phyloP scores from a whole-genome alignment of 192 early-diverging fungal genomes.

The Chytriomyces sp. region DNA sequence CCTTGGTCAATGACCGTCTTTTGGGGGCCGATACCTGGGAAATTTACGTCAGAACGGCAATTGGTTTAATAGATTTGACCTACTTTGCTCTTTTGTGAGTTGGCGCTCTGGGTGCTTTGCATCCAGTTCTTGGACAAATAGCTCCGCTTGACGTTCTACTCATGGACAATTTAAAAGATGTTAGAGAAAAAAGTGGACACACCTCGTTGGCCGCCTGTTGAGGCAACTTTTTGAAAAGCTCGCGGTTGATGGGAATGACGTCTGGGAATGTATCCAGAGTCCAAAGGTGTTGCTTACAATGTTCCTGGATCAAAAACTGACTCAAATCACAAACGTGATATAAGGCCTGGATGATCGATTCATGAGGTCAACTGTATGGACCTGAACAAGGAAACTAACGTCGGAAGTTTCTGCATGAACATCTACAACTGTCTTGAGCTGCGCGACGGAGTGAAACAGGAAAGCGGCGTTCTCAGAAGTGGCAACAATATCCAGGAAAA shows the following conservation, averaged over 20 bases:
- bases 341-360: conserved; percentile 36
- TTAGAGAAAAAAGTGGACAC: conserved; percentile 12
- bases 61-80: background rate
- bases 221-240: conserved; percentile 65
- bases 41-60: background rate
- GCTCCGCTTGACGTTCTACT: conserved; percentile 37
- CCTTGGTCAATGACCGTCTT: background rate
- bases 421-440: conserved; percentile 79
- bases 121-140: conserved; percentile 38
- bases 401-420: conserved; percentile 42
- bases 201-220: conserved; percentile 32
- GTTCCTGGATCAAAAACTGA: conserved; percentile 77
- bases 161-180: background rate
- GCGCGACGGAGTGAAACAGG: conserved; percentile 71
- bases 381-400: conserved; percentile 43
- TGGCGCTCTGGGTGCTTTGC: conserved; percentile 9
- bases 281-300: conserved; percentile 76
- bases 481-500: conserved; percentile 78
- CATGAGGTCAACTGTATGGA: conserved; percentile 14
- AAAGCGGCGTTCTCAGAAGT: conserved; percentile 82
- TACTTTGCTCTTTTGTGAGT: background rate
- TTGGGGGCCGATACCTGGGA: background rate
- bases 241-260: conserved; percentile 63
- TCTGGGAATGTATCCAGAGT: conserved; percentile 77
- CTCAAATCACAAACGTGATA: conserved; percentile 85